Conservation (phyloP, 2,329 filamentous ascomycete species). For the Orbilia oligospora region DNA sequence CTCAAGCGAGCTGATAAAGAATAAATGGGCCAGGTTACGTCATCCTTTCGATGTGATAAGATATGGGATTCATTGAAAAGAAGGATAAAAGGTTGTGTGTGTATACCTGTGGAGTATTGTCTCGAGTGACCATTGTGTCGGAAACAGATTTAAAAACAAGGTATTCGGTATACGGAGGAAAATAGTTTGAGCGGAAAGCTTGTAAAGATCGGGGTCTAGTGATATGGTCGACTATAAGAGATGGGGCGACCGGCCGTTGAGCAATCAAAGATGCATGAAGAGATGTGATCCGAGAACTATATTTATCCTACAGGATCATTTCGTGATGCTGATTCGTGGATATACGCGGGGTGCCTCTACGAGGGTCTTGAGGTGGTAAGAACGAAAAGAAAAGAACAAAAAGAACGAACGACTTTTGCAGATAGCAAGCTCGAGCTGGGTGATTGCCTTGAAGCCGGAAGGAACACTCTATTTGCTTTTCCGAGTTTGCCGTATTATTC, state of each 20-base stretch:
- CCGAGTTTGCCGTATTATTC: conserved; percentile 14
- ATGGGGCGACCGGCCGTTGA: conserved; percentile 7
- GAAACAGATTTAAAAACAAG: neutral
- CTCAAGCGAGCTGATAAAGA: neutral
- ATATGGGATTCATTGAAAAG: neutral
- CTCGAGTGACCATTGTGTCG: conserved; percentile 38
- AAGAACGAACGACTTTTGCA: conserved; percentile 22
- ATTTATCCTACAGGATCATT: conserved; percentile 37
- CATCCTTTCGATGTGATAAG: neutral
- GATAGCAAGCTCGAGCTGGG: conserved; percentile 3
- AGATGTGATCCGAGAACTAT: conserved; percentile 25
- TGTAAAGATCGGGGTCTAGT: neutral
- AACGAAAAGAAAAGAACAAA: conserved; percentile 31
- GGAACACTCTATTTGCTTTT: conserved; percentile 29
- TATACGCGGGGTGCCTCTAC: conserved; percentile 24
- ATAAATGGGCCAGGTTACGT: neutral
- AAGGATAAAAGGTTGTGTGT: conserved; percentile 3
- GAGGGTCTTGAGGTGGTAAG: conserved; percentile 15
- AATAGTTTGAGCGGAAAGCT: neutral
- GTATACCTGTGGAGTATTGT: conserved; percentile 48
- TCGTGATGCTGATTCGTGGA: conserved; percentile 29
- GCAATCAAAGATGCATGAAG: conserved; percentile 15
- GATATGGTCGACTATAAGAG: conserved; percentile 21
- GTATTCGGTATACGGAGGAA: neutral
- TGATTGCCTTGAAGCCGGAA: conserved; percentile 24